Conservation (phyloP, 75 land plant genomes). For the Selaginella moellendorffii region DNA sequence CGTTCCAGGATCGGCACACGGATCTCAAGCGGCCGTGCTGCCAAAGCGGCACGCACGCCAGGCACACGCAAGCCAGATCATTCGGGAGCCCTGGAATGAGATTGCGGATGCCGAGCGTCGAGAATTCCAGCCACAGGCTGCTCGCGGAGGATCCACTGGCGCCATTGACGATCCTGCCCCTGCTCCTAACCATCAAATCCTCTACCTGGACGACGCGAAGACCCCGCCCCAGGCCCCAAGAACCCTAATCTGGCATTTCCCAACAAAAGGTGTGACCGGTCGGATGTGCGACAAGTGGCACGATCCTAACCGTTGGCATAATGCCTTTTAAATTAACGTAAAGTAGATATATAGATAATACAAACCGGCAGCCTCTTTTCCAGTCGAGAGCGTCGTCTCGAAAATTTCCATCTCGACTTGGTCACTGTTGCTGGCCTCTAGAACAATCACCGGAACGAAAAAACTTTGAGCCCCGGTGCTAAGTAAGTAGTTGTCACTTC, state of each 20-base stretch:
- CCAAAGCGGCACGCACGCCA: constrained; percentile 50
- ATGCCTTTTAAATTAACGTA: background rate
- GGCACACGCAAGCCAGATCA: constrained; percentile 60
- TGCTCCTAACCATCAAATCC: background rate
- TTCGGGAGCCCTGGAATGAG: constrained; percentile 76
- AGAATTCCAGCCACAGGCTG: background rate
- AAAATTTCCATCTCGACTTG: too few relatives aligned
- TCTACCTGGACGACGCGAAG: background rate
- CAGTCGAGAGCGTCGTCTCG: too few relatives aligned
- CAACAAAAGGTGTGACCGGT: background rate
- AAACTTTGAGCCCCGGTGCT: too few relatives aligned
- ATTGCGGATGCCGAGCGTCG: background rate
- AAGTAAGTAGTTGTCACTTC: too few relatives aligned
- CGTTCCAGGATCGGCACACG: constrained; percentile 42
- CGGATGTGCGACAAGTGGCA: background rate
- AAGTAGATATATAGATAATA: too few relatives aligned
- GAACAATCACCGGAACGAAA: too few relatives aligned
- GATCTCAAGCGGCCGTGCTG: constrained; percentile 40
- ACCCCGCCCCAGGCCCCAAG: background rate
- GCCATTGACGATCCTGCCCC: too few relatives aligned
- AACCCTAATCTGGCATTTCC: background rate
- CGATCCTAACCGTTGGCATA: background rate
- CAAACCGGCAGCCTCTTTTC: too few relatives aligned
- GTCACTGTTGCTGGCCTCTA: too few relatives aligned
- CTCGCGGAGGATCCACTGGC: background rate